These are phyloP conservation scores for Effrenium voratum DNA, from an alignment of 73 alveolate genomes.

Conservation along the genomic window DNA sequence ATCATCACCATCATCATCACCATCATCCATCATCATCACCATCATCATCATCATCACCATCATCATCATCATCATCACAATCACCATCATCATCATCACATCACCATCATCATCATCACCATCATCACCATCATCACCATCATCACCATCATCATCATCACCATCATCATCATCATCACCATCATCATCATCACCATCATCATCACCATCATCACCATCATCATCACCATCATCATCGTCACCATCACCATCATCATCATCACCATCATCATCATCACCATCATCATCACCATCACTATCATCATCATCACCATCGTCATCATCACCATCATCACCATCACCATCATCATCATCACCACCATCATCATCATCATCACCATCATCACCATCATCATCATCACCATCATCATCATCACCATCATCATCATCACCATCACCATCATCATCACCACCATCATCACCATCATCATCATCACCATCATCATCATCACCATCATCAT, in stretches of 20 bases:
- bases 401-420: not conserved
- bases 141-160: not conserved
- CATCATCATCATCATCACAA: not conserved
- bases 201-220: not conserved
- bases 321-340: not conserved
- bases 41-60: not conserved
- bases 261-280: not conserved
- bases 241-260: not conserved
- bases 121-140: not conserved
- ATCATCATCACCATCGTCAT: not conserved
- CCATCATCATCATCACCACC: not conserved
- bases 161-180: not conserved
- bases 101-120: not conserved
- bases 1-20: not conserved
- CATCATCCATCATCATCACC: not conserved
- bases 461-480: not conserved
- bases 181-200: not conserved
- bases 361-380: not conserved
- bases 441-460: not conserved
- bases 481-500: not conserved
- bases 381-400: not conserved
- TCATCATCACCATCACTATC: not conserved
- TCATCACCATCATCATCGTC: not conserved
- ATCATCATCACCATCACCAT: not conserved
- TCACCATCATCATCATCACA: conserved; percentile 21